phyloP scores from a whole-genome alignment of 129 eudicot genomes.

The Logfia minima region DNA sequence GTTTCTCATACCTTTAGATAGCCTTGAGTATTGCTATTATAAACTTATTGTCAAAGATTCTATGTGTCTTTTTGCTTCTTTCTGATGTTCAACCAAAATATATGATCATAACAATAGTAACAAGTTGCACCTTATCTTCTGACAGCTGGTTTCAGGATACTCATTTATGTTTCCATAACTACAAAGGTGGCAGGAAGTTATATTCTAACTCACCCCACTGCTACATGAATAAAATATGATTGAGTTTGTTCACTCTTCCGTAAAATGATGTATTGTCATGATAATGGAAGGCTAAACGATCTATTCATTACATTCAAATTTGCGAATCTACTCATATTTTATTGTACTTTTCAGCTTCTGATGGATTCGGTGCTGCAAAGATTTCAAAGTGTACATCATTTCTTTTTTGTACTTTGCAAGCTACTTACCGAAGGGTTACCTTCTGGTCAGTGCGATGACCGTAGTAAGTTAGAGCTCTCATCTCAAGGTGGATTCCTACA shows the following conservation, averaged over 20 bases:
- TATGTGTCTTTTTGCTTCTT: slow-evolving; percentile 1
- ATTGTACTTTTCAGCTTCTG: slow-evolving; percentile 58
- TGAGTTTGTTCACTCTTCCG: not conserved
- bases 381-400: slow-evolving; percentile 74
- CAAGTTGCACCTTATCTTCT: slow-evolving; percentile 2
- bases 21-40: slow-evolving; percentile 15
- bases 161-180: slow-evolving; percentile 11
- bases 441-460: slow-evolving; percentile 32
- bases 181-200: slow-evolving; percentile 13
- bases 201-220: not conserved
- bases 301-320: slow-evolving; percentile 6
- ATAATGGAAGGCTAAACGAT: slow-evolving; percentile 11
- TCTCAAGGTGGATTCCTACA: slow-evolving; percentile 86
- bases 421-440: slow-evolving; percentile 74
- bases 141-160: slow-evolving; percentile 6
- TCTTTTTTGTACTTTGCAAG: slow-evolving; percentile 86
- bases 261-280: not conserved
- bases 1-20: slow-evolving; percentile 7
- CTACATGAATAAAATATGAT: slow-evolving; percentile 10
- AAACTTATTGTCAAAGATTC: not conserved
- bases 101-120: not conserved
- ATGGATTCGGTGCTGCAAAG: slow-evolving; percentile 63
- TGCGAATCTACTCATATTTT: slow-evolving; percentile 18
- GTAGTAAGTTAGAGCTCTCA: slow-evolving; percentile 40
- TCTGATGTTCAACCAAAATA: not conserved